Conservation (phyloP, 2,329 filamentous ascomycete genomes). For the Nothophoma quercina region DNA sequence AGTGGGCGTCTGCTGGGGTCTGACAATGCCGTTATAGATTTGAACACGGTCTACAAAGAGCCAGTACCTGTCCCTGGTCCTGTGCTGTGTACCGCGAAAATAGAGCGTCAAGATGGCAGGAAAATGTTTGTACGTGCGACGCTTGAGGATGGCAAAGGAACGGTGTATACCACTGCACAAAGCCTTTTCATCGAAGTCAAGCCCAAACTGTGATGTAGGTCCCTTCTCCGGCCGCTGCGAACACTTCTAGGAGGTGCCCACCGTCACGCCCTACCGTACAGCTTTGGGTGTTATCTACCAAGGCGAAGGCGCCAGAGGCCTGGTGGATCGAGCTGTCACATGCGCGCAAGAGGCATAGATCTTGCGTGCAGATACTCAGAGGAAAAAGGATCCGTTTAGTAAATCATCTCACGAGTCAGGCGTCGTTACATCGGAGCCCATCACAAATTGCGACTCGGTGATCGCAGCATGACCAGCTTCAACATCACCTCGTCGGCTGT, state of each 20-base stretch:
- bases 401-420: background rate
- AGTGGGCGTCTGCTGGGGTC: background rate
- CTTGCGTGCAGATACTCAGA: background rate
- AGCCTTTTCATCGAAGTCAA: slow-evolving; percentile 58
- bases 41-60: slow-evolving; percentile 63
- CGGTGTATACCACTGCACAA: slow-evolving; percentile 60
- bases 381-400: background rate
- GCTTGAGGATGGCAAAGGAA: slow-evolving; percentile 59
- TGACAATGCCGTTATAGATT: slow-evolving; percentile 42
- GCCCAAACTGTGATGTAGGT: slow-evolving; percentile 35
- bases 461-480: background rate
- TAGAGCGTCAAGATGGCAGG: slow-evolving; percentile 59
- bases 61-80: slow-evolving; percentile 61
- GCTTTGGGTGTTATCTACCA: background rate
- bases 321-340: background rate
- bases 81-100: slow-evolving; percentile 56
- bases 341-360: background rate
- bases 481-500: background rate
- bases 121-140: slow-evolving; percentile 61
- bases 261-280: slow-evolving; percentile 1
- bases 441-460: background rate
- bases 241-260: background rate
- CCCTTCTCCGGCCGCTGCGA: background rate
- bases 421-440: background rate
- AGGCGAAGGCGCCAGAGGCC: background rate